Conservation (phyloP, 768 basidiomycete genomes). For the Coprinellus aureogranulatus region DNA sequence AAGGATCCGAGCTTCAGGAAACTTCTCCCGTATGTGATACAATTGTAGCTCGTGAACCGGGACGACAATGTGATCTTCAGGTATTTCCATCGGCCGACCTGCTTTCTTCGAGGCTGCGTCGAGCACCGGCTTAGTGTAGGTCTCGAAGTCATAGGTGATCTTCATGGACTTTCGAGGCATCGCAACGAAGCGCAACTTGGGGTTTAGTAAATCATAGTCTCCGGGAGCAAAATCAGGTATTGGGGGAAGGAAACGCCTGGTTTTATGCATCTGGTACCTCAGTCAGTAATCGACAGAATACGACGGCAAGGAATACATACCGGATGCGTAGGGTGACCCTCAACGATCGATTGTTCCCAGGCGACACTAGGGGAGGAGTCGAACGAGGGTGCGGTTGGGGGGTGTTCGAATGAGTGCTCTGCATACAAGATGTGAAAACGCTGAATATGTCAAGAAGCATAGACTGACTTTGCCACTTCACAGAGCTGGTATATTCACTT, state of each 20-base stretch:
- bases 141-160: slow-evolving; percentile 52
- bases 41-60: slow-evolving; percentile 59
- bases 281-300: not conserved
- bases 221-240: slow-evolving; percentile 44
- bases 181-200: slow-evolving; percentile 46
- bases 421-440: not conserved
- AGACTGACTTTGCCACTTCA: slow-evolving; percentile 52
- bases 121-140: slow-evolving; percentile 39
- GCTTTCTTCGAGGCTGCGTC: slow-evolving; percentile 36
- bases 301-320: slow-evolving; percentile 25
- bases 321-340: slow-evolving; percentile 61
- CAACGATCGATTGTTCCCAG: slow-evolving; percentile 63
- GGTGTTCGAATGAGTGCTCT: slow-evolving; percentile 51
- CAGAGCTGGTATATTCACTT: slow-evolving; percentile 46
- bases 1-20: slow-evolving; percentile 43
- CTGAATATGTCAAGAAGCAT: not conserved
- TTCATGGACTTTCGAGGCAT: slow-evolving; percentile 42
- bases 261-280: slow-evolving; percentile 53
- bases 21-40: slow-evolving; percentile 48
- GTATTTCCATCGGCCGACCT: slow-evolving; percentile 31
- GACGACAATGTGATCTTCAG: slow-evolving; percentile 37
- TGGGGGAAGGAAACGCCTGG: slow-evolving; percentile 50
- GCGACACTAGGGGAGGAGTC: slow-evolving; percentile 44
- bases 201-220: slow-evolving; percentile 48
- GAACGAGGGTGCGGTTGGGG: slow-evolving; percentile 44